These are phyloP conservation scores for Tetrapisispora nanseiensis DNA, from an alignment of 805 yeast genomes.

Conservation along the genomic window DNA sequence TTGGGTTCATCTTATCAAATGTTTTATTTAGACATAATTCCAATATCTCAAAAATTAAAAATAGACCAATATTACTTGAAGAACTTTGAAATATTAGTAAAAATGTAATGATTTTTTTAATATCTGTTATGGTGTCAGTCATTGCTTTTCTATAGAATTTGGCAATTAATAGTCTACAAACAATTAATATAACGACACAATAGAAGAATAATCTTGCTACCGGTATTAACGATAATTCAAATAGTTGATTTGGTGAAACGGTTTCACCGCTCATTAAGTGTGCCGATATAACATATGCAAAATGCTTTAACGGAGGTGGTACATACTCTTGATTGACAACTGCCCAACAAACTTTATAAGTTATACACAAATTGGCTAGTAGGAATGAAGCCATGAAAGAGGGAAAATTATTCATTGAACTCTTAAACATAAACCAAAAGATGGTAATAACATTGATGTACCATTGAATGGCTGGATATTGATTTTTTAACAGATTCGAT, in stretches of 20 bases:
- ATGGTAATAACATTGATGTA: constrained; percentile 34
- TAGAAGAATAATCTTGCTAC: constrained; percentile 30
- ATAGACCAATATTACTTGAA: constrained; percentile 40
- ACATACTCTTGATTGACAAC: constrained; percentile 44
- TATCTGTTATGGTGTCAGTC: constrained; percentile 5
- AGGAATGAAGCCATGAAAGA: constrained; percentile 40
- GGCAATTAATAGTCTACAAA: constrained; percentile 24
- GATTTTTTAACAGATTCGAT: constrained; percentile 32
- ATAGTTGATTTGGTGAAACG: constrained; percentile 22
- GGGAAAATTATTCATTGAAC: constrained; percentile 18
- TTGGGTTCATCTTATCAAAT: constrained; percentile 5
- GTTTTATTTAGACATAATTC: constrained; percentile 7
- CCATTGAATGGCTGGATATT: constrained; percentile 37
- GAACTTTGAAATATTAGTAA: constrained; percentile 43
- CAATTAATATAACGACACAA: constrained; percentile 26
- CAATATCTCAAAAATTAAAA: constrained; percentile 30
- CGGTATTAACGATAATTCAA: constrained; percentile 23
- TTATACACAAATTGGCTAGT: constrained; percentile 36
- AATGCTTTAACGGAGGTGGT: constrained; percentile 28
- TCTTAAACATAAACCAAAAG: constrained; percentile 19
- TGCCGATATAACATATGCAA: constrained; percentile 4
- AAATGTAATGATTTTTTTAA: constrained; percentile 27
- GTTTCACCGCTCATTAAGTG: constrained; percentile 8
- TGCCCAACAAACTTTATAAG: constrained; percentile 48
- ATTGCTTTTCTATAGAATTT: constrained; percentile 7